These are phyloP conservation scores for Fusarium decemcellulare DNA, from an alignment of 2,329 filamentous ascomycete species.

Conservation along the genomic window DNA sequence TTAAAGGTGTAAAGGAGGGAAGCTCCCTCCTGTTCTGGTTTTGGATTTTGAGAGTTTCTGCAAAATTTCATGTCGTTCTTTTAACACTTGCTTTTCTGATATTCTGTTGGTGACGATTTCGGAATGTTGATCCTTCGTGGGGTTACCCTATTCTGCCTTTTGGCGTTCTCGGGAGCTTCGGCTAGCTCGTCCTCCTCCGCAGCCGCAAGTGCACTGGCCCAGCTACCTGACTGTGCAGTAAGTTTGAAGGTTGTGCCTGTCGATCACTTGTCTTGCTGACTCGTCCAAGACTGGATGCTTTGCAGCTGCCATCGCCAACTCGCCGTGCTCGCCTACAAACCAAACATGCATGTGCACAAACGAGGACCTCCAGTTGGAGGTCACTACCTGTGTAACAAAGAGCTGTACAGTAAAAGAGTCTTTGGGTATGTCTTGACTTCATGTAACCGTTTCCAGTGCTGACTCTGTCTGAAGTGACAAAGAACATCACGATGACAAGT, in stretches of 20 bases:
- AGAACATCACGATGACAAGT: constrained; percentile 45
- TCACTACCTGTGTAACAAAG: constrained; percentile 47
- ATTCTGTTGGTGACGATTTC: background rate
- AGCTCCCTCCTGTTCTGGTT: background rate
- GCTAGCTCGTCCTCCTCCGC: background rate
- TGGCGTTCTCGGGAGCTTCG: constrained; percentile 16
- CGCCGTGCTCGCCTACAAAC: constrained; percentile 46
- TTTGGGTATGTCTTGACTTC: constrained; percentile 44
- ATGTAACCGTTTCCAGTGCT: background rate
- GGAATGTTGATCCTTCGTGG: constrained; percentile 18
- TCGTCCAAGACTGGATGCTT: constrained; percentile 47
- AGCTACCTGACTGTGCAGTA: constrained; percentile 52
- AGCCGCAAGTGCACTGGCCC: constrained; percentile 21
- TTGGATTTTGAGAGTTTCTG: background rate
- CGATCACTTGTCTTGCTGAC: constrained; percentile 1
- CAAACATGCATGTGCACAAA: constrained; percentile 52
- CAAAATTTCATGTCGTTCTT: background rate
- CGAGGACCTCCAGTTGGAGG: constrained; percentile 39
- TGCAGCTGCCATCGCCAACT: constrained; percentile 37
- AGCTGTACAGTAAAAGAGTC: constrained; percentile 50
- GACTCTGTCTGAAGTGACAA: constrained; percentile 34
- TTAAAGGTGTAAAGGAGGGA: background rate
- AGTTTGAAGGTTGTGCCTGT: constrained; percentile 7
- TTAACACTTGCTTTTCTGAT: background rate
- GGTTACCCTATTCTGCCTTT: constrained; percentile 15